Conservation (phyloP, 2,329 filamentous ascomycete genomes). For the Aspergillus sp. region DNA sequence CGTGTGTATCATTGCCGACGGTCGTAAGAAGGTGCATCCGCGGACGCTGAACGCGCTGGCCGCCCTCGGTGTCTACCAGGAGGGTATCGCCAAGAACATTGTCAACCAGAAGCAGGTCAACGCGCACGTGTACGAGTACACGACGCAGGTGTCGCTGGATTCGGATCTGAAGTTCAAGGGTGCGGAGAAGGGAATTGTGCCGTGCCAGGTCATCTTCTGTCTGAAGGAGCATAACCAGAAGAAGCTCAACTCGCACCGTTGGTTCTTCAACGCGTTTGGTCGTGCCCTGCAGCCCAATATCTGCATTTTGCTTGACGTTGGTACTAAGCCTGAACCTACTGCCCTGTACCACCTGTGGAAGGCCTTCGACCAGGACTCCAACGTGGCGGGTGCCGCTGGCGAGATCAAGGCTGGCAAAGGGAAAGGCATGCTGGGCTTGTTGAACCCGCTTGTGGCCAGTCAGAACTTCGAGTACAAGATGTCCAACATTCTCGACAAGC, state of each 20-base stretch:
- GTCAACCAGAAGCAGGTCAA: constrained; percentile 96
- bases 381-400: constrained; percentile 92
- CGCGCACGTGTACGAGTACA: constrained; percentile 98
- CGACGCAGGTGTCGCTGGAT: constrained; percentile 94
- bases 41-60: constrained; percentile 90
- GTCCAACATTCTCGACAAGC: constrained; percentile 98
- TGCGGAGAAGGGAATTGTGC: constrained; percentile 97
- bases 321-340: constrained; percentile 82
- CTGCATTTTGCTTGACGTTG: constrained; percentile 94
- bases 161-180: constrained; percentile 98
- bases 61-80: constrained; percentile 96
- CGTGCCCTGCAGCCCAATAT: constrained; percentile 90
- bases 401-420: constrained; percentile 98
- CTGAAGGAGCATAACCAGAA: constrained; percentile 97
- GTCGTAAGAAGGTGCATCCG: constrained; percentile 88
- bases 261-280: constrained; percentile 99
- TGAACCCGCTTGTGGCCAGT: constrained; percentile 92
- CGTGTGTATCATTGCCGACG: constrained; percentile 93
- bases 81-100: constrained; percentile 96
- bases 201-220: constrained; percentile 97
- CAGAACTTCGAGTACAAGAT: constrained; percentile 99
- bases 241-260: constrained; percentile 96
- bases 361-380: constrained; percentile 96
- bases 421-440: constrained; percentile 72
- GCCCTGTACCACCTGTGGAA: constrained; percentile 99